Conservation (phyloP, 345 rosid genomes). For the Excoecaria cochinchinensis region DNA sequence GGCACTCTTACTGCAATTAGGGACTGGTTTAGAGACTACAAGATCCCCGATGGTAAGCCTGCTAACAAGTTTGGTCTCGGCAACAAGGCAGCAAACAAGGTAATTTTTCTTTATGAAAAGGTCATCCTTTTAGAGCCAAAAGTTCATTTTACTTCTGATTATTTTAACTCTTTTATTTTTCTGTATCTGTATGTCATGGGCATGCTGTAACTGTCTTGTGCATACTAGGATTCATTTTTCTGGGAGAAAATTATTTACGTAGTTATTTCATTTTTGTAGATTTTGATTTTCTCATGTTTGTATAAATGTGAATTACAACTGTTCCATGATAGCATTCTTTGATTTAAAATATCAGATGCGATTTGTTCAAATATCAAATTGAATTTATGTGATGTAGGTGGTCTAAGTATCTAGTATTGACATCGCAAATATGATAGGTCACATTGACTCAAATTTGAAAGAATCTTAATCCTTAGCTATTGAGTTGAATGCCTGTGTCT, state of each 20-base stretch:
- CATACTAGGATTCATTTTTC: too few relatives aligned
- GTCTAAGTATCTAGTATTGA: neutral
- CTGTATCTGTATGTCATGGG: too few relatives aligned
- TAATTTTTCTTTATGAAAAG: slow-evolving; percentile 12
- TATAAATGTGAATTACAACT: neutral
- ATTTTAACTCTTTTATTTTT: neutral
- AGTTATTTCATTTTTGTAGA: neutral
- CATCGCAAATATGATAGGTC: neutral
- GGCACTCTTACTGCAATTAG: slow-evolving; percentile 85
- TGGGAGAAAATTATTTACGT: neutral
- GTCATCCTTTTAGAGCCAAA: neutral
- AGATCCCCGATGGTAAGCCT: slow-evolving; percentile 97
- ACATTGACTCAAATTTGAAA: neutral
- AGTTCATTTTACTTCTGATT: neutral
- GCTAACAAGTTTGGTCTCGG: slow-evolving; percentile 97
- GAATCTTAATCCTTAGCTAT: too few relatives aligned
- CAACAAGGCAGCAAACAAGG: slow-evolving; percentile 88
- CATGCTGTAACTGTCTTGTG: too few relatives aligned
- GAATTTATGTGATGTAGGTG: neutral
- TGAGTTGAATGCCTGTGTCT: neutral
- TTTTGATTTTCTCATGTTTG: neutral
- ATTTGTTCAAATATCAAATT: neutral
- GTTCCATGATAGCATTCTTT: neutral
- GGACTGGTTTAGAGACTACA: slow-evolving; percentile 97
- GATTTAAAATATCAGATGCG: neutral